Conservation (phyloP, 495 filamentous ascomycete species). For the Lasiosphaeris hirsuta region DNA sequence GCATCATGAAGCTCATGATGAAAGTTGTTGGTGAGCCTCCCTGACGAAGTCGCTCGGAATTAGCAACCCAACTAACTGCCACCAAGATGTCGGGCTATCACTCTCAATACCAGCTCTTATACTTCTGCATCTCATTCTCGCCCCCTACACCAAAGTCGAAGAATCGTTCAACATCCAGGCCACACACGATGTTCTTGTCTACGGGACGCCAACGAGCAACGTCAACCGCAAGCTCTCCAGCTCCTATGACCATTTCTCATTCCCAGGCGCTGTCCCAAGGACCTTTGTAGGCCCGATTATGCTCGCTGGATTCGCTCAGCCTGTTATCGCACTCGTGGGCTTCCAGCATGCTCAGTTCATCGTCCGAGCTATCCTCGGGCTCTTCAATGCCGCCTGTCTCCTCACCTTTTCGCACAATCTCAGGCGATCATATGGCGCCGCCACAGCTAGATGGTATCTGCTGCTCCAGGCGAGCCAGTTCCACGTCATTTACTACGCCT, state of each 20-base stretch:
- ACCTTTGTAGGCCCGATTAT: conserved; percentile 80
- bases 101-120: conserved; percentile 63
- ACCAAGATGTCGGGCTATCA: conserved; percentile 49
- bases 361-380: conserved; percentile 75
- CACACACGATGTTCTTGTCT: conserved; percentile 80
- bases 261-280: conserved; percentile 86
- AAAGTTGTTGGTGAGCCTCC: conserved; percentile 13
- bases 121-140: conserved; percentile 67
- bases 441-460: conserved; percentile 75
- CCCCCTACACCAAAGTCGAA: conserved; percentile 97
- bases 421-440: conserved; percentile 62
- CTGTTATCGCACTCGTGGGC: conserved; percentile 51
- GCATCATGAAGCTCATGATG: conserved; percentile 7
- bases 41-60: not conserved
- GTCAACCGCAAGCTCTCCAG: conserved; percentile 44
- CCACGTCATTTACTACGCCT: conserved; percentile 91
- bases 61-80: not conserved
- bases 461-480: conserved; percentile 84
- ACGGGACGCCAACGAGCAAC: conserved; percentile 65
- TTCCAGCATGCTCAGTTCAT: conserved; percentile 44
- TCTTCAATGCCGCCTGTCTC: conserved; percentile 70
- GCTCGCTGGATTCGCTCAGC: conserved; percentile 66
- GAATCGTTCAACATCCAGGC: conserved; percentile 99
- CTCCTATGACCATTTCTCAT: conserved; percentile 86
- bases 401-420: conserved; percentile 61